phyloP scores from a whole-genome alignment of 1,284 basidiomycete genomes.

The Peniophora sp. region DNA sequence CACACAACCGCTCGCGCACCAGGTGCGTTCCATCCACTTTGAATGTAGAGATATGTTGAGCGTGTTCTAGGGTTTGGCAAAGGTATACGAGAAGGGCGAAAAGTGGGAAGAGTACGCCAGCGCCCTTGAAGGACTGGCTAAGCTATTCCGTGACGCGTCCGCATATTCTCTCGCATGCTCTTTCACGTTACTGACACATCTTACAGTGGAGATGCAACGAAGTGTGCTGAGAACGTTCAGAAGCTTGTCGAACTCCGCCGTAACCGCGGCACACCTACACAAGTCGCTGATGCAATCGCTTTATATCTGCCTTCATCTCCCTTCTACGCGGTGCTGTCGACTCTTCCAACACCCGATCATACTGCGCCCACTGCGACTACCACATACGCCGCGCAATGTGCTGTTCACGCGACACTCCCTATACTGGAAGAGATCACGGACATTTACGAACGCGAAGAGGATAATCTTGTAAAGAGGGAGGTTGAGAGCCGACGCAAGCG shows the following conservation, averaged over 20 bases:
- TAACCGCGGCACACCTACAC: slow-evolving; percentile 7
- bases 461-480: slow-evolving; percentile 47
- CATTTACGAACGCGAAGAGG: slow-evolving; percentile 56
- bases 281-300: slow-evolving; percentile 54
- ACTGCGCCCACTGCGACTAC: slow-evolving; percentile 64
- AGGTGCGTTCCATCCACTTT: slow-evolving; percentile 36
- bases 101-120: slow-evolving; percentile 57
- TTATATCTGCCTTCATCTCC: slow-evolving; percentile 74
- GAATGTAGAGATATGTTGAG: not conserved
- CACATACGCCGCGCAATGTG: slow-evolving; percentile 47
- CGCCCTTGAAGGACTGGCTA: slow-evolving; percentile 43
- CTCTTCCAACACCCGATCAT: slow-evolving; percentile 67
- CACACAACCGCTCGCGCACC: slow-evolving; percentile 68
- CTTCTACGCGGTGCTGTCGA: slow-evolving; percentile 56
- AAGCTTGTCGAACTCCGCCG: slow-evolving; percentile 11
- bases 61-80: slow-evolving; percentile 57
- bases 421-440: slow-evolving; percentile 61
- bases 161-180: slow-evolving; percentile 13
- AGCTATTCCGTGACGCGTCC: slow-evolving; percentile 52
- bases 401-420: slow-evolving; percentile 64
- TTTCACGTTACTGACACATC: not conserved
- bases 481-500: slow-evolving; percentile 72
- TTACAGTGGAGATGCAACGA: slow-evolving; percentile 65
- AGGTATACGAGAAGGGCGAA: slow-evolving; percentile 60
- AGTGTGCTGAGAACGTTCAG: slow-evolving; percentile 45